These are phyloP conservation scores for rapeseed (Brassica napus) DNA, from an alignment of 345 rosid species.

Conservation along the genomic window DNA sequence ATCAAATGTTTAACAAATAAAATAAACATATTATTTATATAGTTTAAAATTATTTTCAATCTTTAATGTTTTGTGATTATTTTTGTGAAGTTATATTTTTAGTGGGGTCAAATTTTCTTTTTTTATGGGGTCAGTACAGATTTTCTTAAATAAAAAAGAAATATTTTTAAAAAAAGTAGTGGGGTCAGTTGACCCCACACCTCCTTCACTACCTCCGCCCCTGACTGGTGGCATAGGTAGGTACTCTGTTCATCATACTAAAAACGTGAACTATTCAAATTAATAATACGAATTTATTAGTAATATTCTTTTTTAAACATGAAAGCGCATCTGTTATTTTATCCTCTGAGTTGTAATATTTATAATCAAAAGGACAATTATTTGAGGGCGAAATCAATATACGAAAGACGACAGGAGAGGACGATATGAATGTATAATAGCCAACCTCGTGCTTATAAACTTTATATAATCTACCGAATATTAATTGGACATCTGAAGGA, in stretches of 20 bases:
- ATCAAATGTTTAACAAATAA: too few relatives aligned
- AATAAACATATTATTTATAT: too few relatives aligned
- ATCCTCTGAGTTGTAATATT: neutral
- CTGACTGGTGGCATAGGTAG: conserved; percentile 1
- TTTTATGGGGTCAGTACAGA: too few relatives aligned
- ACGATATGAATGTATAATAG: conserved; percentile 13
- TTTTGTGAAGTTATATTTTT: too few relatives aligned
- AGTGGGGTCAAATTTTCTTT: too few relatives aligned
- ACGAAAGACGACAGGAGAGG: neutral
- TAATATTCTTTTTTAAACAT: neutral
- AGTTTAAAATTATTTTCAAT: too few relatives aligned
- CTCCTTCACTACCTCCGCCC: too few relatives aligned
- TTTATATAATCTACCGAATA: neutral
- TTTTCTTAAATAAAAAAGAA: too few relatives aligned
- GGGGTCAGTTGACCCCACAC: too few relatives aligned
- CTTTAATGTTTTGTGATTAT: too few relatives aligned
- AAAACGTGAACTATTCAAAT: conserved; percentile 34
- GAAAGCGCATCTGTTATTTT: conserved; percentile 8
- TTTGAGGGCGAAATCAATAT: neutral
- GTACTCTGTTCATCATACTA: conserved; percentile 19
- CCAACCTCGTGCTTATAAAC: conserved; percentile 7
- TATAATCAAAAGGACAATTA: neutral
- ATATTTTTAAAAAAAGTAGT: too few relatives aligned
- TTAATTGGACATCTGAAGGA: neutral
- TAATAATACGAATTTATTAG: neutral